Evolutionary conservation across 345 rosid genomes (phyloP).

Genomic region (Eutrema heterophyllum): DNA sequence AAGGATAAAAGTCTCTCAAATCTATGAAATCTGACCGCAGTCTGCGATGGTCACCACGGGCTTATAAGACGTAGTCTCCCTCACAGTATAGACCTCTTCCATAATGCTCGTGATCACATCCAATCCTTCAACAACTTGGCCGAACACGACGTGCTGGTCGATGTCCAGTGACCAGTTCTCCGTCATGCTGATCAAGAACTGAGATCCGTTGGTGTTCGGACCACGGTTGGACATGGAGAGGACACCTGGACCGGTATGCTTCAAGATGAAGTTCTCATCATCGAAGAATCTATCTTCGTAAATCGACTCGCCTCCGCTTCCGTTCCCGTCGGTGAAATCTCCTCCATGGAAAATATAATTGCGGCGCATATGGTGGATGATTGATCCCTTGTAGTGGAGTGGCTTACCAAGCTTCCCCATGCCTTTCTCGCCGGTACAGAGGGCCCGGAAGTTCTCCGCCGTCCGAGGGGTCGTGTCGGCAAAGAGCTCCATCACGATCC

Average conservation of each 20-base stretch:
- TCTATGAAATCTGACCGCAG: conserved; percentile 29
- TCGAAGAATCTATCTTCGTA: conserved; percentile 38
- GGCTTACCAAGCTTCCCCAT: conserved; percentile 41
- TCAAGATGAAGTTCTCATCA: conserved; percentile 50
- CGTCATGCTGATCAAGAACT: conserved; percentile 39
- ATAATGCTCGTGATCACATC: conserved; percentile 28
- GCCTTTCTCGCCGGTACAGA: conserved; percentile 27
- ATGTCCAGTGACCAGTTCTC: background rate
- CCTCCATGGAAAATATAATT: conserved; percentile 48
- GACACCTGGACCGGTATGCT: conserved; percentile 46
- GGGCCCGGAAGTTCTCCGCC: conserved; percentile 54
- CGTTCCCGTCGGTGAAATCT: conserved; percentile 42
- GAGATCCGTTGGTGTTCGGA: conserved; percentile 44
- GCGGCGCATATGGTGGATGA: conserved; percentile 42
- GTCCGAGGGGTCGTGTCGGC: conserved; percentile 38
- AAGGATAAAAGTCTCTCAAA: background rate
- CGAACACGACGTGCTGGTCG: conserved; percentile 39
- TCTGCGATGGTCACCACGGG: conserved; percentile 14
- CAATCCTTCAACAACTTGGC: conserved; percentile 49
- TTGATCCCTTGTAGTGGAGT: conserved; percentile 51
- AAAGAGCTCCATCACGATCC: conserved; percentile 46
- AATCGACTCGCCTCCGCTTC: conserved; percentile 52
- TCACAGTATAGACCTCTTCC: background rate
- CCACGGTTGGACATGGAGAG: conserved; percentile 45
- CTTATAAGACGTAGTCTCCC: background rate